phyloP scores from a whole-genome alignment of 306 rosid species.

The Rosa persica region DNA sequence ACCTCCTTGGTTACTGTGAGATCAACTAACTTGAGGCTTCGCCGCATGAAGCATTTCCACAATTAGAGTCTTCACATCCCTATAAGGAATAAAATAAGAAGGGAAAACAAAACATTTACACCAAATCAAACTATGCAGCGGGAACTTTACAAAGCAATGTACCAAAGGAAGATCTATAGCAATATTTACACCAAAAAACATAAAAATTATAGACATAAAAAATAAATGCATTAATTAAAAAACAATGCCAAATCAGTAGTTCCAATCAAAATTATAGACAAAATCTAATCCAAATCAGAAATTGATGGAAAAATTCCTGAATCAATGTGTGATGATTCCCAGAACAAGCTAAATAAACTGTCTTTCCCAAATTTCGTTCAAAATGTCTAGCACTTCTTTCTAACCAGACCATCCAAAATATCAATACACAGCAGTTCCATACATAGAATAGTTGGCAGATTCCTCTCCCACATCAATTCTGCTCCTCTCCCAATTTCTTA shows the following conservation, averaged over 20 bases:
- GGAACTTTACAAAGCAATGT: constrained; percentile 1
- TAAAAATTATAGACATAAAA: not conserved
- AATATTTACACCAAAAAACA: not conserved
- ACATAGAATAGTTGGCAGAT: too few species aligned
- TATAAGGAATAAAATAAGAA: constrained; percentile 25
- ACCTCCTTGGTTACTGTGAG: constrained; percentile 32
- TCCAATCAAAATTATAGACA: not conserved
- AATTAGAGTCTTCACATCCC: constrained; percentile 90
- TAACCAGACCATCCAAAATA: not conserved
- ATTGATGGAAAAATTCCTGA: not conserved
- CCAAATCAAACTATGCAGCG: constrained; percentile 11
- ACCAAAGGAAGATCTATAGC: not conserved
- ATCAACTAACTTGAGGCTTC: constrained; percentile 46
- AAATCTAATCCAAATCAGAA: not conserved
- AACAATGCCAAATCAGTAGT: not conserved
- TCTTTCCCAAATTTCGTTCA: not conserved
- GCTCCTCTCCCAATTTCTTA: too few species aligned
- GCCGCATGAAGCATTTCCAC: constrained; percentile 97
- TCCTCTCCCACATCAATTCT: too few species aligned
- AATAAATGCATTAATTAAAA: not conserved
- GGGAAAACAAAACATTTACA: not conserved
- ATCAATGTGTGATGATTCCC: not conserved
- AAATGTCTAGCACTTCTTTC: not conserved
- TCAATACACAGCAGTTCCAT: not conserved
- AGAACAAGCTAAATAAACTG: not conserved